Evolutionary conservation across 2,329 filamentous ascomycete species (phyloP).

Genomic region (Colletotrichum kahawae): DNA sequence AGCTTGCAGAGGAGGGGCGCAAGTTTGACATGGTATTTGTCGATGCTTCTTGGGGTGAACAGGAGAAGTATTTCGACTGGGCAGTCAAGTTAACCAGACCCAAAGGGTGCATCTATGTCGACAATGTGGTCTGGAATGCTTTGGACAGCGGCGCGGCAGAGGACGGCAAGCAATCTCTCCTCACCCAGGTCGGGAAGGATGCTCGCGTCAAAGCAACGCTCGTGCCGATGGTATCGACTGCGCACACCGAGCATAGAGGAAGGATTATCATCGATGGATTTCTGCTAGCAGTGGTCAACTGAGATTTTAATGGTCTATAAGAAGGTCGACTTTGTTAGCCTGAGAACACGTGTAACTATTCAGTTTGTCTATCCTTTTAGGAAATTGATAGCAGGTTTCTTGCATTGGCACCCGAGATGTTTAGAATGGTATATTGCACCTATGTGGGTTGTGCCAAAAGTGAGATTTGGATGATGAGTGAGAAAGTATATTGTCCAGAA

Average conservation of each 20-base stretch:
- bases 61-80: conserved; percentile 53
- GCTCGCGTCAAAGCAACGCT: conserved; percentile 29
- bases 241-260: not conserved
- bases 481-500: not conserved
- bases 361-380: not conserved
- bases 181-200: conserved; percentile 27
- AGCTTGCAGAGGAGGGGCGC: conserved; percentile 43
- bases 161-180: conserved; percentile 20
- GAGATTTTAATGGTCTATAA: not conserved
- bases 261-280: not conserved
- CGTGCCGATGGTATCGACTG: conserved; percentile 23
- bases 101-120: conserved; percentile 49
- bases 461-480: not conserved
- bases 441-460: not conserved
- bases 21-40: conserved; percentile 58
- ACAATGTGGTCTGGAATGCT: conserved; percentile 51
- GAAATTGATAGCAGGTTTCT: not conserved
- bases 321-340: not conserved
- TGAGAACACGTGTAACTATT: not conserved
- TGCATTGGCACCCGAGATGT: not conserved
- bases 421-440: not conserved
- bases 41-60: conserved; percentile 56
- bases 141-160: not conserved
- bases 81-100: conserved; percentile 44
- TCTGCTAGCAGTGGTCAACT: not conserved